A percentile compares a stretch with the other conserved stretches of the same genome.
Evolutionary conservation across 208 protist genomes (phyloP).

Genomic region (Histomonas meleagridis): DNA sequence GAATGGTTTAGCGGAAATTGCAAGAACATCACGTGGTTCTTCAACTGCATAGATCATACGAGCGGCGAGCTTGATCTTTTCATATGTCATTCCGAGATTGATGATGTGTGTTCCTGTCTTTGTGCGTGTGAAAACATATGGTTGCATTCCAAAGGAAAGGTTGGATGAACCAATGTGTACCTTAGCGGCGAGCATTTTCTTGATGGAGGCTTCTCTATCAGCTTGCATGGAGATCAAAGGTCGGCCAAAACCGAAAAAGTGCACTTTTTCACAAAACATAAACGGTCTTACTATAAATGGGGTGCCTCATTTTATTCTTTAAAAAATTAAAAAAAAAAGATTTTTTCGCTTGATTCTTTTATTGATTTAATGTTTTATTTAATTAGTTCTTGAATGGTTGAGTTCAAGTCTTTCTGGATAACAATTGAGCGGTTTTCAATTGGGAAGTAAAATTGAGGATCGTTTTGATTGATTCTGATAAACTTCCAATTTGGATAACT

Average conservation of each 20-base stretch:
- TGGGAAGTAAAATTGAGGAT: too few species aligned
- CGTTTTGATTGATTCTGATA: neutral
- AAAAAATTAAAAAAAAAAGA: too few species aligned
- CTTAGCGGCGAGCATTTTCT: constrained; percentile 29
- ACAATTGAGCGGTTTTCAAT: too few species aligned
- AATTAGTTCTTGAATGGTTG: too few species aligned
- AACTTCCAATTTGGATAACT: neutral
- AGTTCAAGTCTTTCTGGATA: too few species aligned
- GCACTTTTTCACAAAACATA: too few species aligned
- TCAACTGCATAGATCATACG: constrained; percentile 90
- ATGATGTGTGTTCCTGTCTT: constrained; percentile 74
- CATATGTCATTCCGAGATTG: constrained; percentile 91
- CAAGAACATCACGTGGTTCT: constrained; percentile 86
- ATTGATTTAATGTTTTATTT: too few species aligned
- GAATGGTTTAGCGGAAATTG: constrained; percentile 71
- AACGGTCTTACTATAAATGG: too few species aligned
- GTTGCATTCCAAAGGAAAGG: neutral
- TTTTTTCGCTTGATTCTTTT: too few species aligned
- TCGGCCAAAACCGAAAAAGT: too few species aligned
- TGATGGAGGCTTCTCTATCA: constrained; percentile 19
- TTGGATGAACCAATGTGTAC: neutral
- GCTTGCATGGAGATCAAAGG: too few species aligned
- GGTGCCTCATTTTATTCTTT: too few species aligned
- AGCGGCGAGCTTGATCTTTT: constrained; percentile 94
- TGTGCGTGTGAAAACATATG: neutral